These are phyloP conservation scores for Croton setiger DNA, from an alignment of 441 rosid species.

Conservation along the genomic window DNA sequence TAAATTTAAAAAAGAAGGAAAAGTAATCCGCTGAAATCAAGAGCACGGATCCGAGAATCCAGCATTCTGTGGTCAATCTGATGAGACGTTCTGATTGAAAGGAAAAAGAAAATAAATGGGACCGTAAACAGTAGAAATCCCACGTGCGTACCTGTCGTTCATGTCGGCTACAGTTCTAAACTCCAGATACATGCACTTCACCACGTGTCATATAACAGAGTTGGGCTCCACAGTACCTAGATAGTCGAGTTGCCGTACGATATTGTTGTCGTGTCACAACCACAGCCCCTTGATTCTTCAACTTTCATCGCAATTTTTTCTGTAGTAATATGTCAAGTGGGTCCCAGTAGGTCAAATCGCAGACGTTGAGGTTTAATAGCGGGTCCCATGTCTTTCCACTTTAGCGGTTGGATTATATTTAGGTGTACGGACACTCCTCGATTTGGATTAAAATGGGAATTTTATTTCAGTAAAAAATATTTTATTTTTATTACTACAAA, in stretches of 20 bases:
- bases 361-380: background rate
- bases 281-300: background rate
- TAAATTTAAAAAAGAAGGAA: background rate
- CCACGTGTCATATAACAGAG: slow-evolving; percentile 15
- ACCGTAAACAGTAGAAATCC: slow-evolving; percentile 12
- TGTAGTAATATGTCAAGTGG: background rate
- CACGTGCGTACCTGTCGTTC: slow-evolving; percentile 39
- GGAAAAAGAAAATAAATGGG: background rate
- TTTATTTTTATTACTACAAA: background rate
- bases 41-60: slow-evolving; percentile 24
- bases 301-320: background rate
- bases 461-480: background rate
- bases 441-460: background rate
- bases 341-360: background rate
- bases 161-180: slow-evolving; percentile 37
- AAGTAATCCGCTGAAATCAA: slow-evolving; percentile 13
- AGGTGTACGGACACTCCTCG: background rate
- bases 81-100: slow-evolving; percentile 25
- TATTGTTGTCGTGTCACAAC: slow-evolving; percentile 13
- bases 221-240: background rate
- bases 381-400: background rate
- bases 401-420: slow-evolving; percentile 13
- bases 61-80: slow-evolving; percentile 28
- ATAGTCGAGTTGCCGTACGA: slow-evolving; percentile 15
- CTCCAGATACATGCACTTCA: slow-evolving; percentile 4